Evolutionary conservation across 1,284 basidiomycete species (phyloP).

Genomic region (Rhodotorula sp.): DNA sequence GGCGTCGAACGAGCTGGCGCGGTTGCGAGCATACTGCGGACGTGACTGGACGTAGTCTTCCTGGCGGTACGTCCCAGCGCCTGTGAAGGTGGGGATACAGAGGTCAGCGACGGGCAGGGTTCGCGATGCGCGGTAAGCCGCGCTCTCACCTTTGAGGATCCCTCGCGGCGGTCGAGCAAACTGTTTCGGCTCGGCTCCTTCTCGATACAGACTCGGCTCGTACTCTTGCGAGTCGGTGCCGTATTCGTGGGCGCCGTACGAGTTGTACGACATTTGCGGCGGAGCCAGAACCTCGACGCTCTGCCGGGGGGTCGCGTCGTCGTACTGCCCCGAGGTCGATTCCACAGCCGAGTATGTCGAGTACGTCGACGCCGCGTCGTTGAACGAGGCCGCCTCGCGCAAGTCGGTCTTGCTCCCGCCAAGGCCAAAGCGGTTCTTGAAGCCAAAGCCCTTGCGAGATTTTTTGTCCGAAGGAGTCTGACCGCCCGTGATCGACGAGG

Average conservation of each 20-base stretch:
- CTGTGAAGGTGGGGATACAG: background rate
- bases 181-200: constrained; percentile 55
- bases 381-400: constrained; percentile 20
- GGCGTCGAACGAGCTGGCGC: constrained; percentile 51
- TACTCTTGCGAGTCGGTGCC: constrained; percentile 55
- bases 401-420: constrained; percentile 31
- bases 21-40: constrained; percentile 43
- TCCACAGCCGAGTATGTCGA: constrained; percentile 2
- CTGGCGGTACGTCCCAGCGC: constrained; percentile 40
- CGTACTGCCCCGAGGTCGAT: constrained; percentile 2
- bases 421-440: constrained; percentile 48
- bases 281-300: constrained; percentile 30
- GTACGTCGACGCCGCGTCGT: constrained; percentile 8
- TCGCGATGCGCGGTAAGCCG: background rate
- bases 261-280: constrained; percentile 14
- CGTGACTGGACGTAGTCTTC: constrained; percentile 32
- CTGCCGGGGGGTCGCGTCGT: constrained; percentile 21
- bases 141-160: constrained; percentile 73
- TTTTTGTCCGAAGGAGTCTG: constrained; percentile 42
- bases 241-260: constrained; percentile 21
- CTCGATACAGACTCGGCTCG: constrained; percentile 59
- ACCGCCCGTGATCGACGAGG: constrained; percentile 15
- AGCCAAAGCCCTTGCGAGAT: constrained; percentile 46
- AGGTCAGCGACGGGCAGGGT: background rate
- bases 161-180: constrained; percentile 60